Percentiles rank a stretch among this genome's conserved stretches.
Evolutionary conservation across 1,139 yeast species (phyloP).

Genomic region (Kazachstania sp.): DNA sequence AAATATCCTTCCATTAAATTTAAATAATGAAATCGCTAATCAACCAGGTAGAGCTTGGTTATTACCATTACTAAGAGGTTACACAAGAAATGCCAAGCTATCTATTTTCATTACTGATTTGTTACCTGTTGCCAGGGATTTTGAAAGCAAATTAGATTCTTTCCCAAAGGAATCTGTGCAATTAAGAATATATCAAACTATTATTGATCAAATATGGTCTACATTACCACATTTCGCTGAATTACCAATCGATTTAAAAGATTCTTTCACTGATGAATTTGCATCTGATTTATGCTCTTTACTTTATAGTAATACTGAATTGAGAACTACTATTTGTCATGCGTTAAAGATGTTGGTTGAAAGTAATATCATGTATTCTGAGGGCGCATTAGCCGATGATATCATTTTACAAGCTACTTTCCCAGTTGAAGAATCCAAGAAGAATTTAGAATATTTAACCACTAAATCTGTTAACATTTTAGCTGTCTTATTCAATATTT

Average conservation of each 20-base stretch:
- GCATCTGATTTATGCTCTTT: conserved; percentile 70
- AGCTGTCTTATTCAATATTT: conserved; percentile 84
- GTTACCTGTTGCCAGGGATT: conserved; percentile 58
- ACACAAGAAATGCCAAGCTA: conserved; percentile 63
- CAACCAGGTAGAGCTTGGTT: conserved; percentile 88
- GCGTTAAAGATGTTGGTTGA: conserved; percentile 72
- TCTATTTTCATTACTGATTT: conserved; percentile 54
- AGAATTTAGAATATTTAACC: conserved; percentile 55
- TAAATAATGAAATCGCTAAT: conserved; percentile 41
- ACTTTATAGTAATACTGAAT: conserved; percentile 63
- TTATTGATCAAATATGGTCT: conserved; percentile 88
- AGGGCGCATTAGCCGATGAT: conserved; percentile 52
- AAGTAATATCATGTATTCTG: conserved; percentile 56
- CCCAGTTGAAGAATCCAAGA: conserved; percentile 46
- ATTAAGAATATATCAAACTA: conserved; percentile 67
- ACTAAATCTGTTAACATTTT: conserved; percentile 63
- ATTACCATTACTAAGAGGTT: conserved; percentile 84
- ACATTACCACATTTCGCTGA: conserved; percentile 84
- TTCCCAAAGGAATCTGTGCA: conserved; percentile 50
- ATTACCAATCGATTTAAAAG: conserved; percentile 64
- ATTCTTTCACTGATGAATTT: conserved; percentile 61
- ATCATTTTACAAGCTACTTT: conserved; percentile 52
- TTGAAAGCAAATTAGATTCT: conserved; percentile 35
- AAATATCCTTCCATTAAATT: conserved; percentile 66
- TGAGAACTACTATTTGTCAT: conserved; percentile 74